Conservation (phyloP, 78 protist genomes). For the Polysphondylium violaceum region DNA sequence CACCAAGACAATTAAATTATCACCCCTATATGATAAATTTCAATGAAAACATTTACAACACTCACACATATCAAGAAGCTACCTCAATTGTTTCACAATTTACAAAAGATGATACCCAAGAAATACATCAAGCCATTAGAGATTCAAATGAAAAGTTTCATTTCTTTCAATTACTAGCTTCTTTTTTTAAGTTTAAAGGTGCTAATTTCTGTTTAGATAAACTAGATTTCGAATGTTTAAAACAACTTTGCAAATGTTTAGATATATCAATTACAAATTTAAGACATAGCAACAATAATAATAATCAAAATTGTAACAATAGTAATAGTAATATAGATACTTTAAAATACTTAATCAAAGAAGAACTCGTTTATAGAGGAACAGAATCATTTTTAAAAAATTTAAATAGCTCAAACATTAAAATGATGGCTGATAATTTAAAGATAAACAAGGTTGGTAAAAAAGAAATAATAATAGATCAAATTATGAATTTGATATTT, state of each 20-base stretch:
- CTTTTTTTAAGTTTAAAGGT: constrained; percentile 25
- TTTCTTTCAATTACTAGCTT: constrained; percentile 24
- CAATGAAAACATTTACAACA: neutral
- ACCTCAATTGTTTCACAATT: too few species aligned
- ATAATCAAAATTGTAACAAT: neutral
- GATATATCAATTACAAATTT: neutral
- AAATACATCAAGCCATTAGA: neutral
- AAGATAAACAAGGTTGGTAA: constrained; percentile 39
- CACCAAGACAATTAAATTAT: neutral
- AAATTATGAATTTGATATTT: constrained; percentile 31
- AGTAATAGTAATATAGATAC: neutral
- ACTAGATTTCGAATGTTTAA: neutral
- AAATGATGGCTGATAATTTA: constrained; percentile 42
- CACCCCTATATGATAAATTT: constrained; percentile 2
- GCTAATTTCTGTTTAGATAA: constrained; percentile 11
- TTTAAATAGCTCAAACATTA: constrained; percentile 28
- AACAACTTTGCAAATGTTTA: constrained; percentile 7
- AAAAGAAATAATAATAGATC: constrained; percentile 49
- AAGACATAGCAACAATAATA: neutral
- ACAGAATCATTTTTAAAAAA: constrained; percentile 60
- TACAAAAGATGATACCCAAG: neutral
- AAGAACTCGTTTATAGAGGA: constrained; percentile 33
- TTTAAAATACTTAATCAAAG: constrained; percentile 5
- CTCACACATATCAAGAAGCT: too few species aligned
- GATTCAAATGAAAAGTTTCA: neutral